Base-by-base conservation (phyloP, 148 eudicot genomes). In the Vaccinium myrtillus region DNA sequence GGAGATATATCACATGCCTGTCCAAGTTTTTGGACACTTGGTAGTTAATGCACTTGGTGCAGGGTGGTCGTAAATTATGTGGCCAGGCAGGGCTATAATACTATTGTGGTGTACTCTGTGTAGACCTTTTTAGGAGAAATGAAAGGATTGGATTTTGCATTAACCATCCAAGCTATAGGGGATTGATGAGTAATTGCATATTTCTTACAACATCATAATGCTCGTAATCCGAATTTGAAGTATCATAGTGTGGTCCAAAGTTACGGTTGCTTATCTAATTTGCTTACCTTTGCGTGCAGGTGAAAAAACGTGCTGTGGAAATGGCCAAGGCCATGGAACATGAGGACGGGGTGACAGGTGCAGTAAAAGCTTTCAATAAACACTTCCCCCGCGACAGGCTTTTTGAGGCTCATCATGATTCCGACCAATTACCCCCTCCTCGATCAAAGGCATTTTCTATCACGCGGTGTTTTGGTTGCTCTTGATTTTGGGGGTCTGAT, bases 271-370 rank as follows among this genome's bases (percentile, higher is more conserved):
- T 19, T 21, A 36, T 23, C 15, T 25, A 19, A 19, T 39, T 46
- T 77, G 23, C 82, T 71, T 77, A 8, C 59, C 36, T 15, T 14
- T 78, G 67, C 77, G 76, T 81, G 78, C 86, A 95, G 98, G 96
- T 95, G 21, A 95, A 95, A 82, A 85, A 90, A 78, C 85, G 91
- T 27, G 96, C 98, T 15, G 83, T 91, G 7, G 92, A 94, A 79
- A 90, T 95, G 82, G 96, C 98, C 56, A 90, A 90, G 88, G 91
- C 92, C 70, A 90, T 95, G 93, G 91, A 92, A 83, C 84, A 89
- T 65, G 98, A 95, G 88, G 94, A 95, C 78, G 98, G 98, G 50
- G 95, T 91, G 46, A 87, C 87, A 19, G 98, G 98, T 80, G 98
- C 98, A 36, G 98, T 95, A 25, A 91, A 90, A 50, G 94, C 96